These are phyloP conservation scores for Heritiera littoralis DNA, from an alignment of 345 rosid genomes.

Conservation along the genomic window DNA sequence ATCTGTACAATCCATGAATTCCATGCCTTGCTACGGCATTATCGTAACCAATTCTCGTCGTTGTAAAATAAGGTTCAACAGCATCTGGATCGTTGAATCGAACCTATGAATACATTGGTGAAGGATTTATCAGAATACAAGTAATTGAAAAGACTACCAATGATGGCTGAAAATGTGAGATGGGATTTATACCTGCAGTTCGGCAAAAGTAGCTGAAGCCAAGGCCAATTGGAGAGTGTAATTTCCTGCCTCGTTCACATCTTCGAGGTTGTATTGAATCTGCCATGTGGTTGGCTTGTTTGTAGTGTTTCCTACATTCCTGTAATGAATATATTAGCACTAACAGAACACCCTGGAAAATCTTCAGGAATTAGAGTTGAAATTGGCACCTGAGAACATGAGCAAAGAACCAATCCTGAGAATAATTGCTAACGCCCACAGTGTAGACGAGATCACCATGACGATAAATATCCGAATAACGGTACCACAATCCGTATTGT, in stretches of 20 bases:
- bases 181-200: conserved; percentile 42
- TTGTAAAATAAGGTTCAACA: conserved; percentile 40
- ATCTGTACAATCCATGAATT: conserved; percentile 73
- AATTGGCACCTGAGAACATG: conserved; percentile 65
- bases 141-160: background rate
- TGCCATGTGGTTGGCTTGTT: conserved; percentile 64
- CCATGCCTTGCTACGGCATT: conserved; percentile 91
- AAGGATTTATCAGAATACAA: background rate
- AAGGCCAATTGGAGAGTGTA: conserved; percentile 73
- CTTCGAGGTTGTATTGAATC: conserved; percentile 47
- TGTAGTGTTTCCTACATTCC: conserved; percentile 39
- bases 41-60: conserved; percentile 59
- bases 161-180: background rate
- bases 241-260: conserved; percentile 29
- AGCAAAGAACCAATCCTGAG: conserved; percentile 75
- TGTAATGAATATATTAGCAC: conserved; percentile 18
- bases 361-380: background rate
- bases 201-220: conserved; percentile 58
- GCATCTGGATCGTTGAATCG: conserved; percentile 46
- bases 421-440: conserved; percentile 45
- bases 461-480: conserved; percentile 61
- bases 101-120: conserved; percentile 34
- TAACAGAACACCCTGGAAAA: background rate
- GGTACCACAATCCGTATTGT: conserved; percentile 79
- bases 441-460: conserved; percentile 50